Evolutionary conservation across 768 basidiomycete genomes (phyloP).

Genomic region (Holtermanniella nyarrowii): DNA sequence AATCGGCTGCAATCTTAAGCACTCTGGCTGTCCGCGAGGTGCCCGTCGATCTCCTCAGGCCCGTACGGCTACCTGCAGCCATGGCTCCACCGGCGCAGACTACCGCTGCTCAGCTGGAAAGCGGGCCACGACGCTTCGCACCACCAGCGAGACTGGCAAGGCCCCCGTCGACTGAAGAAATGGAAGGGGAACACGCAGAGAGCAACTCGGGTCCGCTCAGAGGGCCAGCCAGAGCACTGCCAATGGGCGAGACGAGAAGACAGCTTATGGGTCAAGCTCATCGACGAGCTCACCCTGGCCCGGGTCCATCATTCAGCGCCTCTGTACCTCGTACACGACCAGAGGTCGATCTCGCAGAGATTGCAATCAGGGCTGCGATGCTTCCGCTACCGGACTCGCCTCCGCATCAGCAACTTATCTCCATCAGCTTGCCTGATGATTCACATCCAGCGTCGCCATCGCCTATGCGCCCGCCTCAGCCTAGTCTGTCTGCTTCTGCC

Average conservation of each 20-base stretch:
- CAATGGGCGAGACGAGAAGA: background rate
- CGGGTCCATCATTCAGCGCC: background rate
- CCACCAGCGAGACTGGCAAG: constrained; percentile 2
- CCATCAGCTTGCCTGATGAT: background rate
- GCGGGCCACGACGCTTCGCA: background rate
- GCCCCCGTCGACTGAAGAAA: too few species aligned
- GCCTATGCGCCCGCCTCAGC: background rate
- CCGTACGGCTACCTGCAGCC: constrained; percentile 7
- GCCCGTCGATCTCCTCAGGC: constrained; percentile 4
- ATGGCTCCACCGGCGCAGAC: constrained; percentile 5
- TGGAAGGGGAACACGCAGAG: too few species aligned
- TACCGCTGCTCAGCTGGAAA: constrained; percentile 1
- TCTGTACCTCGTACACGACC: background rate
- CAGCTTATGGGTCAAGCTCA: constrained; percentile 23
- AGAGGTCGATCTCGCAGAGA: constrained; percentile 6
- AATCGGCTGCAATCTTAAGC: constrained; percentile 18
- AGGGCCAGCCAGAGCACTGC: constrained; percentile 2
- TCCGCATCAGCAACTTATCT: background rate
- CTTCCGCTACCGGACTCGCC: background rate
- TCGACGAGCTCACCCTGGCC: constrained; percentile 20
- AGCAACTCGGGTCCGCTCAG: constrained; percentile 1
- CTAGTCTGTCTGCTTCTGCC: background rate
- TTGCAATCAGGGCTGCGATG: constrained; percentile 1
- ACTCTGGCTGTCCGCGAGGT: background rate
- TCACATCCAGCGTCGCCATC: background rate